Conservation (phyloP, 1,284 basidiomycete species). For the Gymnopus androsaceus region DNA sequence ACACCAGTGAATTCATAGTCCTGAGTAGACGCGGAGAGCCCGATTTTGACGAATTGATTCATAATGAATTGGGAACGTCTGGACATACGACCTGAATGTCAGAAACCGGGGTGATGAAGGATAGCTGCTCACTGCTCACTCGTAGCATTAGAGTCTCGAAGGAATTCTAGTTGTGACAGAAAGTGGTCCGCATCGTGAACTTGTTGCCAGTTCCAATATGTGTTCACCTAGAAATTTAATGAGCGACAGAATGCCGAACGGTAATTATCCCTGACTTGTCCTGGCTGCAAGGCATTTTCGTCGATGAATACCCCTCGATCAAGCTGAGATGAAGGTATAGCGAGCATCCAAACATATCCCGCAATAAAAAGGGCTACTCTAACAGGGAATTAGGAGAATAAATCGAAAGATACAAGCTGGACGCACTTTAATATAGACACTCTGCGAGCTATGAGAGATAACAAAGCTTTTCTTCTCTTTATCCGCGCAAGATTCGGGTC, state of each 20-base stretch:
- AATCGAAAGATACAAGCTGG: background rate
- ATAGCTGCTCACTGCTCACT: conserved; percentile 64
- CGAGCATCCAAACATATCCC: conserved; percentile 76
- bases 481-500: conserved; percentile 40
- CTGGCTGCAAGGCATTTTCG: conserved; percentile 92
- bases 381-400: conserved; percentile 7
- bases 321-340: conserved; percentile 66
- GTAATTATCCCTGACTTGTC: conserved; percentile 57
- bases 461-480: conserved; percentile 38
- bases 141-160: conserved; percentile 66
- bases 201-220: conserved; percentile 86
- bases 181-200: conserved; percentile 83
- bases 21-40: conserved; percentile 70
- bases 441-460: conserved; percentile 30
- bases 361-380: conserved; percentile 59
- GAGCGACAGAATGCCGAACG: conserved; percentile 5
- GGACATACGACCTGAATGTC: conserved; percentile 14
- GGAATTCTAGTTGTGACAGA: conserved; percentile 64
- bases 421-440: conserved; percentile 37
- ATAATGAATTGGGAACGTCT: conserved; percentile 66
- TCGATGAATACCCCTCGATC: conserved; percentile 81
- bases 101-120: conserved; percentile 1
- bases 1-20: conserved; percentile 57
- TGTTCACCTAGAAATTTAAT: conserved; percentile 66
- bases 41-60: conserved; percentile 67